Percentiles rank a stretch among this genome's conserved stretches.
phyloP scores from a whole-genome alignment of 257 asterid genomes.

The Thymus quinquecostatus region DNA sequence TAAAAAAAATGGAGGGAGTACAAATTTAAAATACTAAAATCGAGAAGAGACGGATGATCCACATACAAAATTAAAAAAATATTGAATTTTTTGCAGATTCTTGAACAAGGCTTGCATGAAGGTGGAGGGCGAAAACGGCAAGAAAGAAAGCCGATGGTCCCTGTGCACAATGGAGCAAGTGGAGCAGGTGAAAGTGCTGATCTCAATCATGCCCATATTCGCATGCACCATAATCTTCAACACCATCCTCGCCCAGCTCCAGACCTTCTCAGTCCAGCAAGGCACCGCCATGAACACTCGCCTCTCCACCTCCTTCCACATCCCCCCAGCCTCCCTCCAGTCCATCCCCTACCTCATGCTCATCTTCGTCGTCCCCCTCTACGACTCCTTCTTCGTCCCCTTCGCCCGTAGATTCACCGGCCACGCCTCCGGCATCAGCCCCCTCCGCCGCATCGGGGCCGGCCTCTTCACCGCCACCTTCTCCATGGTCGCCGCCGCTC shows the following conservation, averaged over 20 bases:
- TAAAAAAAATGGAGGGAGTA: too few relatives aligned
- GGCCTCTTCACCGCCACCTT: slow-evolving; percentile 77
- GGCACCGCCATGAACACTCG: slow-evolving; percentile 81
- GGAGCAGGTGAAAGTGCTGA: slow-evolving; percentile 72
- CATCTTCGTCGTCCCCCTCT: slow-evolving; percentile 75
- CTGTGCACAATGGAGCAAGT: slow-evolving; percentile 67
- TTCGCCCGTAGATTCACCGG: slow-evolving; percentile 72
- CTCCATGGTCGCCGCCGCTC: slow-evolving; percentile 90
- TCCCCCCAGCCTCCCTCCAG: slow-evolving; percentile 97
- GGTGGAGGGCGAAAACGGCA: slow-evolving; percentile 20
- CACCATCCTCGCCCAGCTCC: slow-evolving; percentile 87
- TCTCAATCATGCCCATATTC: slow-evolving; percentile 75
- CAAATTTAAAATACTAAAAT: too few relatives aligned
- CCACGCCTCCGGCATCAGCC: slow-evolving; percentile 67
- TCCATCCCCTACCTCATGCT: slow-evolving; percentile 90
- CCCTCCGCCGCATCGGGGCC: slow-evolving; percentile 69
- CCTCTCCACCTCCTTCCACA: slow-evolving; percentile 58
- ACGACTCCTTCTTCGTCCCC: slow-evolving; percentile 77
- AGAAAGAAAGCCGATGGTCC: slow-evolving; percentile 61
- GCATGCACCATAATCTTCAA: slow-evolving; percentile 93
- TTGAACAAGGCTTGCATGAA: slow-evolving; percentile 92
- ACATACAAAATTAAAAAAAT: too few relatives aligned
- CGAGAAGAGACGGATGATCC: too few relatives aligned
- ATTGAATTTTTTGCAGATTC: slow-evolving; percentile 46
- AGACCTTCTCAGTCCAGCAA: slow-evolving; percentile 96